phyloP scores from a whole-genome alignment of 345 rosid species.

The Populus euphratica region DNA sequence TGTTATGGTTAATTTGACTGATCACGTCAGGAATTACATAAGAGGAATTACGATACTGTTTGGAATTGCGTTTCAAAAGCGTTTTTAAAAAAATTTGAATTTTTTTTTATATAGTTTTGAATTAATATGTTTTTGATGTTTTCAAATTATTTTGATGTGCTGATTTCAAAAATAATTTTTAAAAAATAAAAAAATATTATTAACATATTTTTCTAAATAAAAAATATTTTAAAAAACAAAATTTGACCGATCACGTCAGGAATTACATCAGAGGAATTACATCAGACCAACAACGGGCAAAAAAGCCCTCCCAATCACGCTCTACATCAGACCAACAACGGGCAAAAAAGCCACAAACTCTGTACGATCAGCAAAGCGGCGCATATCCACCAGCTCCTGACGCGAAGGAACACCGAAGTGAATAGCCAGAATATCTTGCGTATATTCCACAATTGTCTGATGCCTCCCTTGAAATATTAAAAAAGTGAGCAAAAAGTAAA shows the following conservation, averaged over 20 bases:
- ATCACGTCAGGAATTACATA: neutral
- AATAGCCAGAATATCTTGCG: constrained; percentile 11
- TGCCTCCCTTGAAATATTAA: neutral
- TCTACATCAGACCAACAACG: no score
- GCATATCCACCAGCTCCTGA: neutral
- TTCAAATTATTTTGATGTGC: no score
- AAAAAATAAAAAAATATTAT: no score
- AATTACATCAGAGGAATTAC: neutral
- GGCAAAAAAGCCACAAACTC: neutral
- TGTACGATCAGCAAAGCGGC: neutral
- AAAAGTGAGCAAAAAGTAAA: constrained; percentile 12
- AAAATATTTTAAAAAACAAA: no score
- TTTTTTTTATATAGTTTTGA: no score
- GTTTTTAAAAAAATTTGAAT: no score
- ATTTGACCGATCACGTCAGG: neutral
- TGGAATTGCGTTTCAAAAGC: no score
- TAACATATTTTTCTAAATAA: no score
- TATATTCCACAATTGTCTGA: constrained; percentile 30
- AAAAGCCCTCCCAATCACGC: no score
- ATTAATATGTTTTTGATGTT: no score
- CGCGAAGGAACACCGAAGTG: neutral
- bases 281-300: neutral
- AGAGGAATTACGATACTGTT: neutral
- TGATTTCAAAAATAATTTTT: no score
- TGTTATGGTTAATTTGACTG: neutral